A percentile compares a stretch with the other conserved stretches of the same genome.
Conservation (phyloP, 495 filamentous ascomycete species). For the Penicillium cinerascens region DNA sequence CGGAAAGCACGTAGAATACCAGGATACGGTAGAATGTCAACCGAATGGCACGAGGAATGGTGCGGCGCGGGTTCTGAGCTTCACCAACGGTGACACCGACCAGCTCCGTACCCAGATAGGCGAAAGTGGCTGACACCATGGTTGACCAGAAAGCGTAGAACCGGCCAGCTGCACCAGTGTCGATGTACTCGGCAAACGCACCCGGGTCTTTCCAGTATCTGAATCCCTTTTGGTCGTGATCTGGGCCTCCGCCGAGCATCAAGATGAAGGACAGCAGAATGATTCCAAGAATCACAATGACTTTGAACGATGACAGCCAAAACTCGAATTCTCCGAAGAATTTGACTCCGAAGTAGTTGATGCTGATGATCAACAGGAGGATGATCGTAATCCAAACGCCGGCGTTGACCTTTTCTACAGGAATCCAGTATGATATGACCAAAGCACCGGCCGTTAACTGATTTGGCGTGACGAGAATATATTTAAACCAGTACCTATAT, state of each 20-base stretch:
- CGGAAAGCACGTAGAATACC: slow-evolving; percentile 68
- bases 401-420: slow-evolving; percentile 35
- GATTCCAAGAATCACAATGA: slow-evolving; percentile 66
- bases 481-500: slow-evolving; percentile 55
- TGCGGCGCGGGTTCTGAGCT: slow-evolving; percentile 69
- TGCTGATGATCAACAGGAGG: slow-evolving; percentile 46
- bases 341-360: slow-evolving; percentile 58
- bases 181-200: slow-evolving; percentile 45
- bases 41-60: slow-evolving; percentile 73
- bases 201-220: slow-evolving; percentile 76
- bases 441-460: slow-evolving; percentile 77
- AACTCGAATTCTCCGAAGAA: slow-evolving; percentile 84
- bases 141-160: slow-evolving; percentile 79
- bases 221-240: slow-evolving; percentile 68
- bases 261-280: slow-evolving; percentile 65
- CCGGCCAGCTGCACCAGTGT: slow-evolving; percentile 40
- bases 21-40: slow-evolving; percentile 82
- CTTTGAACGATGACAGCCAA: slow-evolving; percentile 74
- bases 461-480: slow-evolving; percentile 75
- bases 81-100: slow-evolving; percentile 71
- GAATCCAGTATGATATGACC: slow-evolving; percentile 71
- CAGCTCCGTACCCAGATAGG: slow-evolving; percentile 81
- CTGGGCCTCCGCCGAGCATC: slow-evolving; percentile 71
- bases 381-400: slow-evolving; percentile 57
- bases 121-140: slow-evolving; percentile 75